Percentiles rank a stretch among this genome's conserved stretches.
Conservation (phyloP, 345 rosid genomes). For the Populus pruinosa region DNA sequence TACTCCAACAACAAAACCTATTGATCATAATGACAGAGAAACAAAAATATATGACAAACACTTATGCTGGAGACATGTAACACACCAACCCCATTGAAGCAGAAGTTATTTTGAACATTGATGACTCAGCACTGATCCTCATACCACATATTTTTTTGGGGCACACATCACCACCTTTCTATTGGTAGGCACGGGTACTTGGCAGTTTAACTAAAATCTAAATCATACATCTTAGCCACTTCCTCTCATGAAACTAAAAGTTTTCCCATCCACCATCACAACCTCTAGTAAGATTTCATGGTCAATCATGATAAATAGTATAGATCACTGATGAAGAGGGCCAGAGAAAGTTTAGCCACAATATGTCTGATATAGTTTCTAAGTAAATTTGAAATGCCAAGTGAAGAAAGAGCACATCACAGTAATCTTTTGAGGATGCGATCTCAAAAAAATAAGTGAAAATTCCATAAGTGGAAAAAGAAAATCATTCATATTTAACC, state of each 20-base stretch:
- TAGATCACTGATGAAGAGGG: no score
- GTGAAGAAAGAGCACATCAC: neutral
- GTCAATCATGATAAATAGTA: no score
- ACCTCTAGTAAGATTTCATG: no score
- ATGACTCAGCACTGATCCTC: no score
- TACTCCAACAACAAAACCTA: neutral
- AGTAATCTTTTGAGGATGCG: neutral
- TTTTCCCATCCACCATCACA: no score
- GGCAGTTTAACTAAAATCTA: no score
- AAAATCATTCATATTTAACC: conserved; percentile 36
- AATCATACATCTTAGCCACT: no score
- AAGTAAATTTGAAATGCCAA: neutral
- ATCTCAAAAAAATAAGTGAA: conserved; percentile 3
- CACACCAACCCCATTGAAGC: neutral
- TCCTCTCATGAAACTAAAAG: no score
- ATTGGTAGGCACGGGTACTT: no score
- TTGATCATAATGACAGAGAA: neutral
- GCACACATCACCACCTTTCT: no score
- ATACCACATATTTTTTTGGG: no score
- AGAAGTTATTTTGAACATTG: neutral
- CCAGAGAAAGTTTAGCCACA: neutral
- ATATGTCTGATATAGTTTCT: neutral
- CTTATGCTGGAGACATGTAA: neutral
- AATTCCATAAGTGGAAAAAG: neutral
- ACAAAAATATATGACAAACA: neutral